Conservation (phyloP, 768 basidiomycete species). For the Coprinopsis cinerea region DNA sequence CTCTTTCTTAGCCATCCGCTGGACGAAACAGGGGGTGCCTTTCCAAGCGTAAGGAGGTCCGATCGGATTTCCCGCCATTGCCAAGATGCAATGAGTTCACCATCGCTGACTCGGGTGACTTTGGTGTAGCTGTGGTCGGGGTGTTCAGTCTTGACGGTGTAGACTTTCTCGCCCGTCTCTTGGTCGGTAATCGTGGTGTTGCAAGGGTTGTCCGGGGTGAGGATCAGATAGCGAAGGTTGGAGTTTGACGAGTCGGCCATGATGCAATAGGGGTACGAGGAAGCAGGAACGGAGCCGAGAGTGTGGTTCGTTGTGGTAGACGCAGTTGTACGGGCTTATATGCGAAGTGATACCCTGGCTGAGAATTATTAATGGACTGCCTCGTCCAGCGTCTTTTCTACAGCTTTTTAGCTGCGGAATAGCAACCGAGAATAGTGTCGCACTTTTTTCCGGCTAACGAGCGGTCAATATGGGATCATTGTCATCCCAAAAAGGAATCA, state of each 20-base stretch:
- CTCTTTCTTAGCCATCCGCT: slow-evolving; percentile 37
- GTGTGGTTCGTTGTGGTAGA: too few relatives aligned
- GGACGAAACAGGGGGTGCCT: slow-evolving; percentile 22
- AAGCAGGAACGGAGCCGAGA: too few relatives aligned
- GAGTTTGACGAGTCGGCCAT: background rate
- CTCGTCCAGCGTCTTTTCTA: too few relatives aligned
- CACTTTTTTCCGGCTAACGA: too few relatives aligned
- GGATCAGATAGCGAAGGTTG: slow-evolving; percentile 21
- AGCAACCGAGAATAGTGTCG: too few relatives aligned
- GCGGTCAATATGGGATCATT: too few relatives aligned
- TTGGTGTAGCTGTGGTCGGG: slow-evolving; percentile 24
- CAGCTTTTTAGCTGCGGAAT: too few relatives aligned
- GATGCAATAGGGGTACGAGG: background rate
- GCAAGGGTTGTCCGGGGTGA: slow-evolving; percentile 36
- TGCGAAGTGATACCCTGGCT: too few relatives aligned
- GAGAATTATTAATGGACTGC: too few relatives aligned
- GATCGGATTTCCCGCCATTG: slow-evolving; percentile 33
- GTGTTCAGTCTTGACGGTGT: slow-evolving; percentile 30
- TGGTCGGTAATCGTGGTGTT: slow-evolving; percentile 31
- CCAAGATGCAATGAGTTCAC: slow-evolving; percentile 29
- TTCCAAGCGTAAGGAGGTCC: slow-evolving; percentile 33
- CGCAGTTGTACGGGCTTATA: too few relatives aligned
- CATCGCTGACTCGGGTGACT: slow-evolving; percentile 27
- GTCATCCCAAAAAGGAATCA: too few relatives aligned
- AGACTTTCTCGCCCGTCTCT: slow-evolving; percentile 27